Evolutionary conservation across 2,329 filamentous ascomycete genomes (phyloP).

Genomic region (Fusarium cyanostomum): DNA sequence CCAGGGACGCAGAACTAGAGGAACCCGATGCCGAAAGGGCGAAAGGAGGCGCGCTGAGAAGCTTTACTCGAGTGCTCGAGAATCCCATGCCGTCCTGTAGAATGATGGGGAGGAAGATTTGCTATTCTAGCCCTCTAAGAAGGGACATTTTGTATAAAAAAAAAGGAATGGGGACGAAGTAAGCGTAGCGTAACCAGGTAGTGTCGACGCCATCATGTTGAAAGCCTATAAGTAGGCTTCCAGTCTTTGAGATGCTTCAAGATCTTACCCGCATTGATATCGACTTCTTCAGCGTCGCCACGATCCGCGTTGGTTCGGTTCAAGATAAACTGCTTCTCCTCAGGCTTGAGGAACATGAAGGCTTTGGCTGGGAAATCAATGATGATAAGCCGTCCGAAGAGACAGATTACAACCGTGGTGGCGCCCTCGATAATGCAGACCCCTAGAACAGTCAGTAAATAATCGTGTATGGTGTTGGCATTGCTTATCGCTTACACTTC

Average conservation of each 20-base stretch:
- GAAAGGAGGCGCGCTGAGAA: conserved; percentile 15
- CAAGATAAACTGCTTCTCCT: conserved; percentile 4
- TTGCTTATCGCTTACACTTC: too few relatives aligned
- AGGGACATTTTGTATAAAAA: too few relatives aligned
- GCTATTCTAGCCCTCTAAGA: too few relatives aligned
- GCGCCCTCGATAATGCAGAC: conserved; percentile 21
- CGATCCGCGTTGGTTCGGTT: conserved; percentile 10
- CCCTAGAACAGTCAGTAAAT: not conserved
- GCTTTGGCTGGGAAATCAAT: conserved; percentile 19
- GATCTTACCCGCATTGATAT: not conserved
- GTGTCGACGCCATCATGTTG: conserved; percentile 11
- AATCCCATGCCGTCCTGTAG: conserved; percentile 15
- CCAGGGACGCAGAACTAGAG: conserved; percentile 15
- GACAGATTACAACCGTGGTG: conserved; percentile 4
- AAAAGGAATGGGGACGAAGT: conserved; percentile 18
- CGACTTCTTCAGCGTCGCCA: conserved; percentile 11
- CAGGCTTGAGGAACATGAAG: conserved; percentile 1
- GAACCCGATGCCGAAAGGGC: conserved; percentile 10
- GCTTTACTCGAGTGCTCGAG: not conserved
- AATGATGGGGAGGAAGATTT: conserved; percentile 14
- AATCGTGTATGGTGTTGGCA: too few relatives aligned
- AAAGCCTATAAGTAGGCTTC: conserved; percentile 10
- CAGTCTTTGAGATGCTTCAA: conserved; percentile 10
- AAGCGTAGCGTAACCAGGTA: conserved; percentile 12
- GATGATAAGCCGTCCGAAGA: conserved; percentile 4